phyloP scores from a whole-genome alignment of 176 grass and related monocot species.

The Aegilops speltoides region DNA sequence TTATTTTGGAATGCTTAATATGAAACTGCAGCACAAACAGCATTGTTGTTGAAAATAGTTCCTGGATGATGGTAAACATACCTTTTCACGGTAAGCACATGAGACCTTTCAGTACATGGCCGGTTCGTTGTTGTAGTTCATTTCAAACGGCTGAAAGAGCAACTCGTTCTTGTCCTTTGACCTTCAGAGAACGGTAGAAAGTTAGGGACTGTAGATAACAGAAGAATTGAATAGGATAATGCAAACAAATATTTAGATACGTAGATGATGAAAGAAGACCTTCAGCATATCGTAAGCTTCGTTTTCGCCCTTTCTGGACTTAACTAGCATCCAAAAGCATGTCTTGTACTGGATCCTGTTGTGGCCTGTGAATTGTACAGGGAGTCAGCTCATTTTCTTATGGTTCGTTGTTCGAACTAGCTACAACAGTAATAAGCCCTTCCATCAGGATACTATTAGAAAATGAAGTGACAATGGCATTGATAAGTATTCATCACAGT shows the following conservation, averaged over 20 bases:
- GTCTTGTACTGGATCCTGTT: conserved; percentile 75
- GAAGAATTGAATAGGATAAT: conserved; percentile 18
- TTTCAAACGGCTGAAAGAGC: conserved; percentile 60
- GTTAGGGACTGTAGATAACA: not conserved
- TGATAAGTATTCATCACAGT: conserved; percentile 1
- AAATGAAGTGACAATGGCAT: not conserved
- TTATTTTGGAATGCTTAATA: not conserved
- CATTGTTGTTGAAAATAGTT: not conserved
- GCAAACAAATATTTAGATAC: not conserved
- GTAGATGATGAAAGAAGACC: conserved; percentile 46
- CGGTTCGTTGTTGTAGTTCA: conserved; percentile 70
- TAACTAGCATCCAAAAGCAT: conserved; percentile 90
- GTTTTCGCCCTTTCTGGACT: conserved; percentile 67
- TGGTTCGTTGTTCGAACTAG: not conserved
- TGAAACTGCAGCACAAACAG: not conserved
- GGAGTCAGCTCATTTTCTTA: not conserved
- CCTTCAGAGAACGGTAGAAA: too few species aligned
- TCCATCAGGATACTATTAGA: not conserved
- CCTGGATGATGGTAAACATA: conserved; percentile 2
- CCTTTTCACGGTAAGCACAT: conserved; percentile 60
- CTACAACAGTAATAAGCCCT: not conserved
- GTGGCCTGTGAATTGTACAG: too few species aligned
- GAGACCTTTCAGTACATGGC: conserved; percentile 75
- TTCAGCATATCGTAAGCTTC: conserved; percentile 66
- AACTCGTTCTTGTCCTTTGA: too few species aligned